A percentile compares a stretch with the other conserved stretches of the same genome.
phyloP scores from a whole-genome alignment of 805 yeast species.

The Cyberlindnera lachancei region DNA sequence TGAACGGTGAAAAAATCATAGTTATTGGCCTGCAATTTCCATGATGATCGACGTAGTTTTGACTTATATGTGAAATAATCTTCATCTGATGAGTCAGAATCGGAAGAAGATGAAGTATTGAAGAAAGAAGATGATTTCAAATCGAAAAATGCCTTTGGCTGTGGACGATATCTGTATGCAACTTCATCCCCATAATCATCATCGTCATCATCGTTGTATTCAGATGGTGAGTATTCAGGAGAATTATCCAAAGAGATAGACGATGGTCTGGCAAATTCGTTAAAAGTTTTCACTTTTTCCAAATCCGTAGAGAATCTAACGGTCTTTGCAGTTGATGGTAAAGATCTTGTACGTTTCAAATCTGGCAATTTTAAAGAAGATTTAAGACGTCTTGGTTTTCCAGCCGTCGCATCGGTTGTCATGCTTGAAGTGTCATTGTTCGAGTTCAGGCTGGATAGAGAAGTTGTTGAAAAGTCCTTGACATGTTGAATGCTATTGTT shows the following conservation, averaged over 20 bases:
- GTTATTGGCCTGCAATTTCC: conserved; percentile 15
- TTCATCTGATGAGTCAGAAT: conserved; percentile 16
- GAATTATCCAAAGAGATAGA: conserved; percentile 55
- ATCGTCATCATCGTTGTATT: conserved; percentile 4
- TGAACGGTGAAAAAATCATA: conserved; percentile 10
- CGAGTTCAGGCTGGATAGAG: conserved; percentile 9
- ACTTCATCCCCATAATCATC: no score
- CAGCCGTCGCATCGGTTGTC: conserved; percentile 5
- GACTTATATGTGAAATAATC: conserved; percentile 14
- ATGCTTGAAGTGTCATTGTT: conserved; percentile 7
- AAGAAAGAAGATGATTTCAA: conserved; percentile 8
- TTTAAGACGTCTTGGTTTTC: conserved; percentile 21
- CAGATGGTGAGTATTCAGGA: conserved; percentile 27
- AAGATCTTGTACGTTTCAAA: conserved; percentile 33
- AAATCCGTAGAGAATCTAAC: conserved; percentile 59
- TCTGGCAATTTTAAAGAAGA: conserved; percentile 41
- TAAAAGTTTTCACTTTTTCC: conserved; percentile 58
- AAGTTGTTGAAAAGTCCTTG: conserved; percentile 8
- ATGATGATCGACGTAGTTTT: conserved; percentile 10
- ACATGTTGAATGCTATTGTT: background rate
- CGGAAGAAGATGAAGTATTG: conserved; percentile 12
- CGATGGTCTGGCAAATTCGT: conserved; percentile 51
- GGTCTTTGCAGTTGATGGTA: conserved; percentile 42
- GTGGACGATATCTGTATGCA: background rate
- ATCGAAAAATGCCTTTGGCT: conserved; percentile 21